Percentiles rank a stretch among this genome's conserved stretches.
Evolutionary conservation across 2,329 filamentous ascomycete species (phyloP).

Genomic region (Pseudogymnoascus sp.): DNA sequence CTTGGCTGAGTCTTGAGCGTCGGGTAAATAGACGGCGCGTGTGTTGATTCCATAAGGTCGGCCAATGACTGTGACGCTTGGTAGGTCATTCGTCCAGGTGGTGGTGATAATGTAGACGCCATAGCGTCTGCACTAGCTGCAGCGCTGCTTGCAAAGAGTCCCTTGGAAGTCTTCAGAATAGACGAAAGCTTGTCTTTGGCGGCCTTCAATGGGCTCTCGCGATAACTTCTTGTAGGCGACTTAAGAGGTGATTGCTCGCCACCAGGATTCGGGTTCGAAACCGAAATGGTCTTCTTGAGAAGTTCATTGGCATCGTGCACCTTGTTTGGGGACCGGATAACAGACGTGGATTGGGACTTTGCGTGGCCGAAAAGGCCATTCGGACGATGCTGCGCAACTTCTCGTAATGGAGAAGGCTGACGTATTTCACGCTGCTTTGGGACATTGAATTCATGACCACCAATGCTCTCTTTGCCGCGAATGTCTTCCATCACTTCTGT

Average conservation of each 20-base stretch:
- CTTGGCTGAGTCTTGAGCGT: slow-evolving; percentile 34
- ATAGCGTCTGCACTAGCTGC: slow-evolving; percentile 56
- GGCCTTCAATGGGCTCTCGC: slow-evolving; percentile 77
- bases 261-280: slow-evolving; percentile 23
- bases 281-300: slow-evolving; percentile 53
- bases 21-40: slow-evolving; percentile 32
- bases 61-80: slow-evolving; percentile 41
- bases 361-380: slow-evolving; percentile 39
- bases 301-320: slow-evolving; percentile 25
- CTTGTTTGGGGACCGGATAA: slow-evolving; percentile 42
- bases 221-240: slow-evolving; percentile 47
- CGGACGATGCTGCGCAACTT: slow-evolving; percentile 20
- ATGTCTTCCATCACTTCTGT: slow-evolving; percentile 53
- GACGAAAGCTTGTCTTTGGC: slow-evolving; percentile 91
- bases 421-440: slow-evolving; percentile 33
- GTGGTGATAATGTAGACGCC: slow-evolving; percentile 47
- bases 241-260: slow-evolving; percentile 31
- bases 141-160: slow-evolving; percentile 71
- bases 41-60: slow-evolving; percentile 21
- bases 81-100: slow-evolving; percentile 37
- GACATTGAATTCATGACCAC: slow-evolving; percentile 39
- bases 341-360: slow-evolving; percentile 57
- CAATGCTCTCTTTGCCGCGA: slow-evolving; percentile 39
- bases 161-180: slow-evolving; percentile 79
- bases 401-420: slow-evolving; percentile 22